Evolutionary conservation across 2,329 filamentous ascomycete species (phyloP), one percentile per base, ranked within the genome.

Genomic region (Didymella pomorum): DNA sequence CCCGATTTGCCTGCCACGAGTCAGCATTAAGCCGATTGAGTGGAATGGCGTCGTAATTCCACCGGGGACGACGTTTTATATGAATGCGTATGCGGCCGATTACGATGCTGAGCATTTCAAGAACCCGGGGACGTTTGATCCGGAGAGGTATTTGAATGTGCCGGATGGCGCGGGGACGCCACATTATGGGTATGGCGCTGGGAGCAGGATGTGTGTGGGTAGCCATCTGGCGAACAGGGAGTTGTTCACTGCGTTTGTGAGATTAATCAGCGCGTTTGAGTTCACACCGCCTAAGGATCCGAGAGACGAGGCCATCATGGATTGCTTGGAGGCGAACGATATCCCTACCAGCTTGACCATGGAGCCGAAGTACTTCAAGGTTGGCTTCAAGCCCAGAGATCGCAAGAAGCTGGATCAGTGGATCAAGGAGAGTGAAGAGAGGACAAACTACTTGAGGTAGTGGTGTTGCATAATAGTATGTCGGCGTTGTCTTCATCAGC

Each of bases 21-120:
- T 86, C 16, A 89, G 83, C 60, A 89, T 90, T 71, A 90, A 88
- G 65, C 87, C 90, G 61, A 90, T 94, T 55, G 80, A 84, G 4
- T 93, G 88, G 78, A 81, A 90, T 23, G 86, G 86, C 16, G 80
- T 86, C 0, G 78, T 83, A 1, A 90, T 95, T 35, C 91, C 91
- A 0, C 84, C 89, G 0, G 89, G 89, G 1, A 93, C 89, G 0
- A 91, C 88, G 1, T 92, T 94, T 66, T 92, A 93, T 77, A 76
- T 94, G 89, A 80, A 93, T 68, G 88, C 89, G 10, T 92, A 89
- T 75, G 89, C 88, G 1, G 90, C 89, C 25, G 84, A 93, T 75
- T 91, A 91, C 74, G 90, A 93, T 70, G 81, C 83, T 5, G 74
- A 78, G 0, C 89, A 91, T 71, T 93, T 91, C 79, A 84, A 86